Evolutionary conservation across 163 green algal species (phyloP), one percentile per base, ranked within the genome.

Genomic region (Scenedesmus sp.): DNA sequence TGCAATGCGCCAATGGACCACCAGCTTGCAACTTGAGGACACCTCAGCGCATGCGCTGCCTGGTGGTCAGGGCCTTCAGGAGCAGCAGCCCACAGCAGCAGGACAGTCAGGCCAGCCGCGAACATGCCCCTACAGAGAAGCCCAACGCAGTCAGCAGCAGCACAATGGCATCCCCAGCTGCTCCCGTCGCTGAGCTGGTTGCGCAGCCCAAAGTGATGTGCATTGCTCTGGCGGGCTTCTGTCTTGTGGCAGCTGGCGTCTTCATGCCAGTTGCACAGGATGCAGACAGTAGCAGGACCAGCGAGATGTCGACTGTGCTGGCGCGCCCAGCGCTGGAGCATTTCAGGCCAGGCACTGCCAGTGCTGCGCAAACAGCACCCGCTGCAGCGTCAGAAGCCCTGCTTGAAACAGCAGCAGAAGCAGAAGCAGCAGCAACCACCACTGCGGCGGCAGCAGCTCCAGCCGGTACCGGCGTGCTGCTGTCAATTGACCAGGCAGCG

Each of bases 351-450:
- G 37, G 18, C 35, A 81, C 35, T 46, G 72, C 35, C 35, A 61
- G 82, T 35, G 82, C 53, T 56, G 82, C 82, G n/a, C 51, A 81
- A 76, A 37, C 40, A 33, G 86, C 86, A 44, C 86, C 82, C 24
- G 6, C 53, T 56, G 86, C 86, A 81, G 76, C 86, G 81, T 51
- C 78, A 91, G 59, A 81, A 1, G 81, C n/a, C 33, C 56, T 30
- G 40, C 87, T 46, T 26, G 42, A 20, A 43, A 7, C 51, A 42
- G 76, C 87, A 86, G 73, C 53, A 61, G 46, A 83, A 26, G 35
- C 78, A 46, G 33, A 44, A 61, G 51, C 22, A 15, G n/a, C 79
- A 61, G 44, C 59, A 18, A 40, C 42, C 37, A 73, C 81, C 18
- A 79, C 73, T 12, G 49, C 56, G 35, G 68, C 40, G 22, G 82